Conservation (phyloP, 768 basidiomycete genomes). For the Trametes maxima region DNA sequence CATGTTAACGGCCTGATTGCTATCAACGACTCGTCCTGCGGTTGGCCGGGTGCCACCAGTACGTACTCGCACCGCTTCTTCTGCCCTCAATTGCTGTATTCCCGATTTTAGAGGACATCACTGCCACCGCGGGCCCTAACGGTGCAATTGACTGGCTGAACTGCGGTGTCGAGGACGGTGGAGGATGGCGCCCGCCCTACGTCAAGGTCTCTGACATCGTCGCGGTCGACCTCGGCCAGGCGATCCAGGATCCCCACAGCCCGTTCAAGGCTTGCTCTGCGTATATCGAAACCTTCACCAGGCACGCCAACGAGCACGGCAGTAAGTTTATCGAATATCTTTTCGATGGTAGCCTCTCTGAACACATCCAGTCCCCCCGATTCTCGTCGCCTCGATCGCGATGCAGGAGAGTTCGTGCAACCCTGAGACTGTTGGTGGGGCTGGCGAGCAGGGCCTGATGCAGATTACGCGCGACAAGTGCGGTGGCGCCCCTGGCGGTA, state of each 20-base stretch:
- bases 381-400: conserved; percentile 82
- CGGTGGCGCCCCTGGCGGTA: conserved; percentile 47
- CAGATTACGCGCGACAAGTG: conserved; percentile 84
- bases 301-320: conserved; percentile 50
- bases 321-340: conserved; percentile 32
- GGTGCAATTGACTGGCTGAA: conserved; percentile 77
- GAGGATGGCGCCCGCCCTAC: conserved; percentile 70
- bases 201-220: conserved; percentile 56
- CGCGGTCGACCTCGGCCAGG: conserved; percentile 46
- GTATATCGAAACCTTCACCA: conserved; percentile 57
- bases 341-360: background rate
- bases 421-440: conserved; percentile 64
- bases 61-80: conserved; percentile 19
- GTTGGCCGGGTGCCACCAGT: conserved; percentile 54
- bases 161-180: conserved; percentile 64
- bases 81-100: background rate
- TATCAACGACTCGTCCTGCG: conserved; percentile 44
- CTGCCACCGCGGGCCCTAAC: conserved; percentile 60
- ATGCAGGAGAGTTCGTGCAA: conserved; percentile 88
- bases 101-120: conserved; percentile 46
- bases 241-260: conserved; percentile 49
- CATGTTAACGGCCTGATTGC: conserved; percentile 36
- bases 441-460: conserved; percentile 86
- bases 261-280: conserved; percentile 62
- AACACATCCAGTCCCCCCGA: conserved; percentile 56